phyloP scores from a whole-genome alignment of 306 rosid genomes.

The cucumber (Cucumis sativus) region Cucumber_9930_V3 NC_026660.2:27847501-27848000 shows the following conservation, averaged over 20 bases:
- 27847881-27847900: not conserved
- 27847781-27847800: no score
- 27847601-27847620: not conserved
- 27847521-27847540: not conserved
- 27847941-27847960: not conserved
- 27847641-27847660: not conserved
- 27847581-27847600: not conserved
- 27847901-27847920: not conserved
- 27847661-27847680: constrained; percentile 19
- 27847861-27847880: not conserved
- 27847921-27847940: not conserved
- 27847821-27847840: no score
- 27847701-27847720: not conserved
- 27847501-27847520: not conserved
- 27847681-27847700: constrained; percentile 21
- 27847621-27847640: not conserved
- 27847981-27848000: no score
- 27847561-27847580: not conserved
- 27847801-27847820: no score
- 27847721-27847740: no score
- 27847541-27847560: not conserved
- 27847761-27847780: no score
- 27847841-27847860: not conserved
- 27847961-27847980: not conserved
- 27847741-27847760: no score